A percentile compares a stretch with the other conserved stretches of the same genome.
These are phyloP conservation scores for Panus rudis DNA, from an alignment of 768 basidiomycete genomes.

Conservation along the genomic window DNA sequence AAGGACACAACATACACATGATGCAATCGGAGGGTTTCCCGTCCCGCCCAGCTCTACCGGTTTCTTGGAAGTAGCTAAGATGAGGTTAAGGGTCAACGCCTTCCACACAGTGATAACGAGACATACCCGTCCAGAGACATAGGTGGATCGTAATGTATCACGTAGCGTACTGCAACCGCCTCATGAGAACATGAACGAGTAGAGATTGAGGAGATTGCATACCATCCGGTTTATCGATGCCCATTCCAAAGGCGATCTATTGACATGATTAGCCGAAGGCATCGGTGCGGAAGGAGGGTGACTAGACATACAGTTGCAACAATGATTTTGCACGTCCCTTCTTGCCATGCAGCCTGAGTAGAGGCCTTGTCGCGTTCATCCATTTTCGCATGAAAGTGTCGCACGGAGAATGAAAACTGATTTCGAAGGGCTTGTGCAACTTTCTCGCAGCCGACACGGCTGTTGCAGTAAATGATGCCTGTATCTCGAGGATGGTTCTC, in stretches of 20 bases:
- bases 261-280: constrained; percentile 6
- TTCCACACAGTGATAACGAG: neutral
- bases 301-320: constrained; percentile 74
- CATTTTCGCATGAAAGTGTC: constrained; percentile 87
- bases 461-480: constrained; percentile 83
- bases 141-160: constrained; percentile 83
- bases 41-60: constrained; percentile 93
- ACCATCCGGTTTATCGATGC: constrained; percentile 85
- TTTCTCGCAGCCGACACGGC: constrained; percentile 70
- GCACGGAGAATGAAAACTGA: constrained; percentile 50
- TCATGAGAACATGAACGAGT: neutral
- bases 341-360: constrained; percentile 70
- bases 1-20: constrained; percentile 52
- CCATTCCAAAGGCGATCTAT: constrained; percentile 96
- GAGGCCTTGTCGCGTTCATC: constrained; percentile 48
- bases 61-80: constrained; percentile 86
- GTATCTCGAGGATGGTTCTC: constrained; percentile 47
- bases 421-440: constrained; percentile 63
- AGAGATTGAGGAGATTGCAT: constrained; percentile 8
- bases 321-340: constrained; percentile 66
- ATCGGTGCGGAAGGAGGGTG: neutral
- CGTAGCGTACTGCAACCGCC: constrained; percentile 67
- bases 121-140: constrained; percentile 76
- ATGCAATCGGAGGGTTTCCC: constrained; percentile 78
- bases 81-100: constrained; percentile 5